Evolutionary conservation across 345 rosid genomes (phyloP).

Genomic region (Corymbia maculata): DNA sequence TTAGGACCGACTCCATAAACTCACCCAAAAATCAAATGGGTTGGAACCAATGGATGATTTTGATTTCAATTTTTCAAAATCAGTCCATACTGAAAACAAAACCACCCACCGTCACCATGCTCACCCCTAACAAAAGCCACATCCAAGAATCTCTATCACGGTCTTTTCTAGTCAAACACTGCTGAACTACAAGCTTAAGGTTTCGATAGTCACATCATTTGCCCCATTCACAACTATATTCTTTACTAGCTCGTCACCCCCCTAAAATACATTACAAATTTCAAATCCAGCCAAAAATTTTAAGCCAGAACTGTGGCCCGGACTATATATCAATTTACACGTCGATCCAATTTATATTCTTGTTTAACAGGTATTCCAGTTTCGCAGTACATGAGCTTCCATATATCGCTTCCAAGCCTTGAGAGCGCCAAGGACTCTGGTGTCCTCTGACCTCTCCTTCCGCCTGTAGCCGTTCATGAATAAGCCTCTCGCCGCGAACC

Average conservation of each 20-base stretch:
- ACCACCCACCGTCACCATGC: too few species aligned
- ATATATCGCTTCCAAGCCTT: slow-evolving; percentile 53
- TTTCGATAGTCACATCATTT: neutral
- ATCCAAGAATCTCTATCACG: neutral
- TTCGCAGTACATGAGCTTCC: slow-evolving; percentile 17
- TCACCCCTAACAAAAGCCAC: neutral
- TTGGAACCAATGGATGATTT: too few species aligned
- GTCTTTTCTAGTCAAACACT: neutral
- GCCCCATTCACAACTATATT: neutral
- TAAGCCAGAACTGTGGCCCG: neutral
- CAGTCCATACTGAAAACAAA: too few species aligned
- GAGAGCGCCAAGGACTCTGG: slow-evolving; percentile 20
- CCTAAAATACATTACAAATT: neutral
- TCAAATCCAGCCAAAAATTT: neutral
- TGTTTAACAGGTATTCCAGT: slow-evolving; percentile 11
- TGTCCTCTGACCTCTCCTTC: neutral
- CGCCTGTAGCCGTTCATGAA: slow-evolving; percentile 19
- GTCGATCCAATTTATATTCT: too few species aligned
- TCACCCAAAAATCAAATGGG: too few species aligned
- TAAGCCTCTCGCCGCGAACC: slow-evolving; percentile 73
- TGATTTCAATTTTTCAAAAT: too few species aligned
- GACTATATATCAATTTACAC: neutral
- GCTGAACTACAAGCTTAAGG: neutral
- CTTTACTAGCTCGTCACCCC: neutral
- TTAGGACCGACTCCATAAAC: too few species aligned